Evolutionary conservation across 257 asterid species (phyloP).

Genomic region (Vinca minor): DNA sequence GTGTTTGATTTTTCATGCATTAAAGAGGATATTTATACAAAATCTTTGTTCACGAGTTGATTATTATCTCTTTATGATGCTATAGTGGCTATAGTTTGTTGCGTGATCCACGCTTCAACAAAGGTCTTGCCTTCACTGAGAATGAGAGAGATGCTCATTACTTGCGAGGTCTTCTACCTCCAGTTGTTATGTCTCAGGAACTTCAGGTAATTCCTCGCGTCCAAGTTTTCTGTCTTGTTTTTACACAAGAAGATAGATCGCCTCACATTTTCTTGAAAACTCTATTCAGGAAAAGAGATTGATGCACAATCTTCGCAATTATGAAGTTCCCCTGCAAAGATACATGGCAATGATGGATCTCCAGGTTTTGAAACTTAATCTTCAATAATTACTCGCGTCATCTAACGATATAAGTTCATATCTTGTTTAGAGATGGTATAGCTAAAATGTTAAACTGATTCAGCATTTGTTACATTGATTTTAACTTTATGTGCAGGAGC

Average conservation of each 20-base stretch:
- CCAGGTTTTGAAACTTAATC: conserved; percentile 63
- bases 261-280: conserved; percentile 1
- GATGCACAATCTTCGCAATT: conserved; percentile 69
- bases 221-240: not conserved
- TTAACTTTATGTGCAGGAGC: conserved; percentile 42
- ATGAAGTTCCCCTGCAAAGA: conserved; percentile 68
- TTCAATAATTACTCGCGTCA: too few species aligned
- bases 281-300: conserved; percentile 50
- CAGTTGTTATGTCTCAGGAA: conserved; percentile 58
- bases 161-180: conserved; percentile 87
- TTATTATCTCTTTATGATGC: not conserved
- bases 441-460: not conserved
- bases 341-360: conserved; percentile 98
- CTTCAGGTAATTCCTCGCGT: conserved; percentile 54
- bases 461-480: not conserved
- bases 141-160: conserved; percentile 85
- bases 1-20: not conserved
- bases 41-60: not conserved
- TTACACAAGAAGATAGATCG: not conserved
- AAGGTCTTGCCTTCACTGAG: conserved; percentile 78
- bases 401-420: not conserved
- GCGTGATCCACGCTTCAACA: conserved; percentile 87
- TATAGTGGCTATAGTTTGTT: conserved; percentile 65
- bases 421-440: not conserved
- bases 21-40: not conserved